These are phyloP conservation scores for Arthrobotrys iridis DNA, from an alignment of 2,329 filamentous ascomycete species.

Conservation along the genomic window DNA sequence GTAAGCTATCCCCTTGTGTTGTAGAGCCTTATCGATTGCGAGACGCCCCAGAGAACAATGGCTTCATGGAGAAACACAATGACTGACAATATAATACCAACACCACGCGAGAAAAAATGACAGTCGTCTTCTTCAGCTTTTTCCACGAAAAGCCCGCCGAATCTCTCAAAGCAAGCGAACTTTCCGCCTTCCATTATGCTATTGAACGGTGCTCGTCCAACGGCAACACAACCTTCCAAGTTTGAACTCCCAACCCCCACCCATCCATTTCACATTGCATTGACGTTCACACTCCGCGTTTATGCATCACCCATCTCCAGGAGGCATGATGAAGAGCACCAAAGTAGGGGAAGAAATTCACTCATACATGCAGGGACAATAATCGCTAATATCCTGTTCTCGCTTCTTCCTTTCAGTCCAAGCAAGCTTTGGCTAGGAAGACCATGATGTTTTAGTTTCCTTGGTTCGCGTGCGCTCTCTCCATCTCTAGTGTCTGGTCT, in stretches of 20 bases:
- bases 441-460: conserved; percentile 12
- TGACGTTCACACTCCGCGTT: background rate
- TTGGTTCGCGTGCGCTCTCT: conserved; percentile 10
- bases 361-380: conserved; percentile 11
- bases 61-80: background rate
- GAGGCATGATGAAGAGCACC: background rate
- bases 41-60: no score
- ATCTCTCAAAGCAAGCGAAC: conserved; percentile 26
- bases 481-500: conserved; percentile 4
- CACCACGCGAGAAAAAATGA: background rate
- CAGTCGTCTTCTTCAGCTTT: conserved; percentile 48
- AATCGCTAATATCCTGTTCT: conserved; percentile 16
- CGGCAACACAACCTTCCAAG: conserved; percentile 32
- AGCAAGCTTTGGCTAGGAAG: conserved; percentile 18
- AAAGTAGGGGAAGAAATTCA: conserved; percentile 13
- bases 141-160: conserved; percentile 30
- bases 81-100: background rate
- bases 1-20: background rate
- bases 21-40: background rate
- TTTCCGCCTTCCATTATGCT: conserved; percentile 22
- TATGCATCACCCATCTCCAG: no score
- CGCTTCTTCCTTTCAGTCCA: conserved; percentile 10
- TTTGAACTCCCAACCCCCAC: conserved; percentile 23
- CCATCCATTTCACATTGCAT: background rate
- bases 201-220: conserved; percentile 30